These are phyloP conservation scores for Magnusiomyces suaveolens DNA, from an alignment of 1,139 yeast species.

Conservation along the genomic window DNA sequence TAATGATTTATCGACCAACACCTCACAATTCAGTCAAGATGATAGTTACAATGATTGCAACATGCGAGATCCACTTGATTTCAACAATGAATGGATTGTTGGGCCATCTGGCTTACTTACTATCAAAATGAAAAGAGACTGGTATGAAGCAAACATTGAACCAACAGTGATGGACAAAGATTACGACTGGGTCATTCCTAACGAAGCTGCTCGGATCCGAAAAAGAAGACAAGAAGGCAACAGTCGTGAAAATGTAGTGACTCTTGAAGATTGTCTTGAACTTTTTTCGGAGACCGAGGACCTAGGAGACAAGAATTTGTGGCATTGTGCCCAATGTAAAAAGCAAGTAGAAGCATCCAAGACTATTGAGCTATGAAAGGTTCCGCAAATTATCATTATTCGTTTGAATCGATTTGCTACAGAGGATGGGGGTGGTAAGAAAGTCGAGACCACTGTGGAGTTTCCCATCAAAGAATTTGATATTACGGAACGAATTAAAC, in stretches of 20 bases:
- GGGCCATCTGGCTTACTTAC: conserved; percentile 1
- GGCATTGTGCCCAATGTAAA: conserved; percentile 90
- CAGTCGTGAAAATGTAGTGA: conserved; percentile 43
- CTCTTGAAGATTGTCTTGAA: conserved; percentile 65
- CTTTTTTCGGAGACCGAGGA: conserved; percentile 76
- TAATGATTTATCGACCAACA: too few relatives aligned
- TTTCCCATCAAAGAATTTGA: conserved; percentile 84
- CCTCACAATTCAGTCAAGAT: too few relatives aligned
- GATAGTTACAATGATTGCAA: neutral
- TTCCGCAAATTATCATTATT: conserved; percentile 81
- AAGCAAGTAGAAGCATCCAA: conserved; percentile 88
- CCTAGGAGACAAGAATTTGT: conserved; percentile 77
- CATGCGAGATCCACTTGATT: neutral
- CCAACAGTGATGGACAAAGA: neutral
- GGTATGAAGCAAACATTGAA: neutral
- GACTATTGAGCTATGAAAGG: conserved; percentile 81
- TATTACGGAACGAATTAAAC: conserved; percentile 47
- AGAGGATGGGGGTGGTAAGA: conserved; percentile 77
- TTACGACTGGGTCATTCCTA: conserved; percentile 27
- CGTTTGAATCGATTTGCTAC: conserved; percentile 87
- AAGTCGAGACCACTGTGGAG: conserved; percentile 72
- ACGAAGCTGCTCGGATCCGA: conserved; percentile 32
- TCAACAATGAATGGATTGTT: neutral
- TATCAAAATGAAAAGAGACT: neutral
- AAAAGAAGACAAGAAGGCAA: conserved; percentile 36